phyloP scores from a whole-genome alignment of 2,329 filamentous ascomycete genomes.

The Xylariaceae sp. region DNA sequence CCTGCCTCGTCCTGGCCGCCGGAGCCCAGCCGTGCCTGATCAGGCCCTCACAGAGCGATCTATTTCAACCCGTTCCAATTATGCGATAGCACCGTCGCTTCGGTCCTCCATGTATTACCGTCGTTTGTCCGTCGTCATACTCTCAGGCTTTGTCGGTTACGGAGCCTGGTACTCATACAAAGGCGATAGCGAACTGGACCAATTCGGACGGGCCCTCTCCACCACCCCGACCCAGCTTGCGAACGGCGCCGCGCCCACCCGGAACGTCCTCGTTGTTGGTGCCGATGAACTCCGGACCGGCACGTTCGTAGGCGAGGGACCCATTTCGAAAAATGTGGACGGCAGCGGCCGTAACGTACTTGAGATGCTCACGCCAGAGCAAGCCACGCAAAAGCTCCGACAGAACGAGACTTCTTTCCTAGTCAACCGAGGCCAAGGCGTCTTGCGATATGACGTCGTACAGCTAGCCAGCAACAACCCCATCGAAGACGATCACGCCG shows the following conservation, averaged over 20 bases:
- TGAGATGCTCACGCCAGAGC: constrained; percentile 94
- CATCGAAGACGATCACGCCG: constrained; percentile 96
- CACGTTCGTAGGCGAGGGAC: constrained; percentile 76
- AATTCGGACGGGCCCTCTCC: constrained; percentile 36
- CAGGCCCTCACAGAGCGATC: constrained; percentile 36
- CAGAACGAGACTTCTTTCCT: constrained; percentile 88
- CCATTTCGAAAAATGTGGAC: constrained; percentile 82
- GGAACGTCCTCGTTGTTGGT: constrained; percentile 77
- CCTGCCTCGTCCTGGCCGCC: constrained; percentile 46
- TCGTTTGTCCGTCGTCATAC: constrained; percentile 59
- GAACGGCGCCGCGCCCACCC: constrained; percentile 44
- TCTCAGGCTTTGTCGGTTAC: constrained; percentile 68
- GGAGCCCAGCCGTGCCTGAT: constrained; percentile 35
- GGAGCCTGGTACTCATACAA: constrained; percentile 72
- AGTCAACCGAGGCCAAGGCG: constrained; percentile 82
- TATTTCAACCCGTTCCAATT: constrained; percentile 32
- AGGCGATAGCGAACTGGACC: constrained; percentile 35
- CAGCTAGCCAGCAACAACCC: constrained; percentile 95
- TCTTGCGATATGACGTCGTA: constrained; percentile 89
- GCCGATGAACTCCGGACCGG: constrained; percentile 87
- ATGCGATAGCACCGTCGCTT: constrained; percentile 45
- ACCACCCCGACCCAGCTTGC: constrained; percentile 34
- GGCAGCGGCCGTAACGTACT: constrained; percentile 79
- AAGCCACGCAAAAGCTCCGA: constrained; percentile 83
- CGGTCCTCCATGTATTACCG: constrained; percentile 72